Base-by-base conservation (phyloP, 1,284 basidiomycete genomes). In the Phylloboletellus chloephorus region DNA sequence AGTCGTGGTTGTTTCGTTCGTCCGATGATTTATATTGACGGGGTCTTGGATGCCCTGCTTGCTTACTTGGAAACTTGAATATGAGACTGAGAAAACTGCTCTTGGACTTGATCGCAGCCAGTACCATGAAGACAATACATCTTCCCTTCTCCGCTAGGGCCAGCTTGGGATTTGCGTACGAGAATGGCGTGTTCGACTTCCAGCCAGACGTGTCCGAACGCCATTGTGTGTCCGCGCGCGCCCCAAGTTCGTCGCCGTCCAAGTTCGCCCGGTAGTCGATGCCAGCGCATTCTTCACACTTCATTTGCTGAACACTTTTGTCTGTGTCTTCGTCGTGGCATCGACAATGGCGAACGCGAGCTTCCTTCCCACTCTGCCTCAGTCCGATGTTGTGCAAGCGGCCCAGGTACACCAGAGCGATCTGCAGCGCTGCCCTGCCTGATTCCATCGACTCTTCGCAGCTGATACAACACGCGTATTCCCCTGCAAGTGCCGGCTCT, bases 391-490 rank as follows among this genome's bases (percentile, higher is more conserved):
- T 1, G 32, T 58, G 35, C 62, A 64, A 34, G 59, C 62, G 7
- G 57, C 57, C 5, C 59, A 61, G 56, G 63, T 65, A 41, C 39
- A 39, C 30, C 37, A 29, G 15, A 25, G 10, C 31, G 21, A 41
- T 41, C 36, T 39, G 12, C 26, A 22, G 10, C 28, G 19, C 23
- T 6, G 12, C 12, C 20, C 20, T 24, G 20, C 30, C 48, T 58
- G 33, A 57, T 44, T 21, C 34, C 37, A 16, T 19, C 30, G 16
- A 7, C 23, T 2, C 22, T 22, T 12, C 33, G 12, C 43, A 77
- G 76, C 58, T 79, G 42, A 78, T 78, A 47, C 76, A 78, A 48
- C 76, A 77, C 57, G 78, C 78, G 3, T 82, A 82, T 51, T 66
- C 73, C 13, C 74, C 77, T 5, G 63, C 66, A 16, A 62, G 70